Conservation (phyloP, 2,329 filamentous ascomycete species). For the Penicillium sp. region DNA sequence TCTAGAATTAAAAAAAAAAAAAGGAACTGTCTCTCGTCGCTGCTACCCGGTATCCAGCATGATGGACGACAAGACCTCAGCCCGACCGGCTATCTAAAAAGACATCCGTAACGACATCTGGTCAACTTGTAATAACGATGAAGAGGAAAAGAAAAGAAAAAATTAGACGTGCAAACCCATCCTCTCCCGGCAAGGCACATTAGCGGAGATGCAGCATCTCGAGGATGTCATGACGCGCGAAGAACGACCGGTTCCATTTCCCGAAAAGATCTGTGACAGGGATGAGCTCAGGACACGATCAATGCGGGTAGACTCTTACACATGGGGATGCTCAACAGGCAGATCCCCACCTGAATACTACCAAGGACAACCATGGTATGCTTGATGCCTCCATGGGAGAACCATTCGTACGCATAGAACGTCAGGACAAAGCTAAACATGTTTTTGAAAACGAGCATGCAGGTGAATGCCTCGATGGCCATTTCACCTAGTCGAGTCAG, state of each 20-base stretch:
- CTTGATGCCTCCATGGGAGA: conserved; percentile 61
- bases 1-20: no score
- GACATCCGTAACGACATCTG: no score
- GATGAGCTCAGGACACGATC: not conserved
- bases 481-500: conserved; percentile 62
- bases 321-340: conserved; percentile 71
- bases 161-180: not conserved
- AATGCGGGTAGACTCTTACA: conserved; percentile 61
- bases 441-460: conserved; percentile 91
- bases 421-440: conserved; percentile 86
- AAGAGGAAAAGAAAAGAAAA: not conserved
- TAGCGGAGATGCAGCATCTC: conserved; percentile 42
- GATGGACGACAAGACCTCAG: no score
- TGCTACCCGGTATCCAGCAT: no score
- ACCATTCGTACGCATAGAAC: conserved; percentile 82
- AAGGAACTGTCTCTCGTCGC: no score
- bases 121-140: no score
- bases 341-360: conserved; percentile 76
- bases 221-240: conserved; percentile 72
- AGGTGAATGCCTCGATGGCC: conserved; percentile 84
- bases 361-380: conserved; percentile 69
- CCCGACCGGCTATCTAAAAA: no score
- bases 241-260: conserved; percentile 74
- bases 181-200: not conserved
- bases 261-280: conserved; percentile 68